phyloP scores from a whole-genome alignment of 2,329 filamentous ascomycete genomes.

The Escovopsis weberi region DNA sequence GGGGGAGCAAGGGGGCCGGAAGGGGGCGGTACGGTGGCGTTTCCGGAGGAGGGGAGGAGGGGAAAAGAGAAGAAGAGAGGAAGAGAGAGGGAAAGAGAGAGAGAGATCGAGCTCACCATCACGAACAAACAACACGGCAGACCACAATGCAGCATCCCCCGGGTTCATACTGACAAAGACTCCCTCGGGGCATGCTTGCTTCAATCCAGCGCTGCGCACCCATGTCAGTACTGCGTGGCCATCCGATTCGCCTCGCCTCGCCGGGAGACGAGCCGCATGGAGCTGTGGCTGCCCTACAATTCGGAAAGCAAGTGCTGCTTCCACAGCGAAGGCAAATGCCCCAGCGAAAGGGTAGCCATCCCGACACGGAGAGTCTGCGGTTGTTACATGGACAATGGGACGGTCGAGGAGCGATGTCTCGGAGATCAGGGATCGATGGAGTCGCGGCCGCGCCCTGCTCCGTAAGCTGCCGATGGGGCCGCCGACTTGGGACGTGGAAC shows the following conservation, averaged over 20 bases:
- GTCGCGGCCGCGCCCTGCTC: neutral
- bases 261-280: neutral
- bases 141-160: constrained; percentile 70
- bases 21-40: no score
- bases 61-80: no score
- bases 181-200: constrained; percentile 69
- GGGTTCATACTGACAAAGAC: constrained; percentile 77
- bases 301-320: constrained; percentile 67
- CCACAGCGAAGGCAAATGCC: constrained; percentile 41
- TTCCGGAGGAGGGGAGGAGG: no score
- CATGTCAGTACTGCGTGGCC: constrained; percentile 10
- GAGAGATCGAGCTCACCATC: constrained; percentile 44
- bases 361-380: neutral
- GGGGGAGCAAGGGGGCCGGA: neutral
- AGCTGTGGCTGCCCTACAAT: constrained; percentile 40
- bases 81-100: no score
- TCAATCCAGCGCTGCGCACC: constrained; percentile 55
- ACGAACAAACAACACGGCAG: constrained; percentile 80
- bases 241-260: constrained; percentile 1
- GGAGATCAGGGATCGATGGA: neutral
- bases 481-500: no score
- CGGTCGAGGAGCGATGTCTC: neutral
- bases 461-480: no score
- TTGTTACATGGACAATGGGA: constrained; percentile 2
- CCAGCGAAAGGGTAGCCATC: constrained; percentile 32